Conservation (phyloP, 768 basidiomycete species). For the Chalciporus sphaerocephalus region DNA sequence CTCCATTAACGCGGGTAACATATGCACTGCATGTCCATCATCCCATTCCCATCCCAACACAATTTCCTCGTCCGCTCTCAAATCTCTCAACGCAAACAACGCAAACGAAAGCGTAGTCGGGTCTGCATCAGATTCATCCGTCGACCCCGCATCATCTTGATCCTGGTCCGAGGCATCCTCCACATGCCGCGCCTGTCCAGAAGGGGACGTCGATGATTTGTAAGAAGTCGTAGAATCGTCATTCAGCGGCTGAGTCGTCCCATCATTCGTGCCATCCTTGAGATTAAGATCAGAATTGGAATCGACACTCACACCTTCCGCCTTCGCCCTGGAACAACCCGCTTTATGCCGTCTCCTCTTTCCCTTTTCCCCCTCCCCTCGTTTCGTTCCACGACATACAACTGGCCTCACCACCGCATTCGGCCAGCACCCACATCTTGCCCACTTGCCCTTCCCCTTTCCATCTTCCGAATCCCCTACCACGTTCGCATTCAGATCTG, state of each 20-base stretch:
- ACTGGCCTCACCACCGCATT: conserved; percentile 45
- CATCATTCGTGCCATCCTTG: neutral
- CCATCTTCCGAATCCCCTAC: conserved; percentile 52
- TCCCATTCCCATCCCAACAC: conserved; percentile 97
- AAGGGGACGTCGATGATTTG: neutral
- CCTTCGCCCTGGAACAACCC: conserved; percentile 10
- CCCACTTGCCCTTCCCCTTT: conserved; percentile 49
- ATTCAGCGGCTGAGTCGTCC: conserved; percentile 8
- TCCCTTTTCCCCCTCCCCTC: conserved; percentile 15
- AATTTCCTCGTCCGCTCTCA: conserved; percentile 79
- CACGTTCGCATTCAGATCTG: neutral
- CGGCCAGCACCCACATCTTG: conserved; percentile 52
- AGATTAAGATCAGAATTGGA: neutral
- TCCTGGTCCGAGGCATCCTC: conserved; percentile 19
- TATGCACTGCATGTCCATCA: conserved; percentile 81
- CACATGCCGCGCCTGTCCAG: conserved; percentile 7
- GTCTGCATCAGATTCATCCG: conserved; percentile 23
- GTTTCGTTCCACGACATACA: conserved; percentile 31
- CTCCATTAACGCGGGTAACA: conserved; percentile 63
- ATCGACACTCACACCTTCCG: conserved; percentile 1
- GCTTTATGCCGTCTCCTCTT: conserved; percentile 16
- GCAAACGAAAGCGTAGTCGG: conserved; percentile 59
- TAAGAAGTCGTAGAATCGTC: conserved; percentile 10
- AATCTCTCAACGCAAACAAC: conserved; percentile 71
- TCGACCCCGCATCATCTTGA: conserved; percentile 13